phyloP scores from a whole-genome alignment of 495 filamentous ascomycete genomes.

The Staphylotrichum tortipilum region DNA sequence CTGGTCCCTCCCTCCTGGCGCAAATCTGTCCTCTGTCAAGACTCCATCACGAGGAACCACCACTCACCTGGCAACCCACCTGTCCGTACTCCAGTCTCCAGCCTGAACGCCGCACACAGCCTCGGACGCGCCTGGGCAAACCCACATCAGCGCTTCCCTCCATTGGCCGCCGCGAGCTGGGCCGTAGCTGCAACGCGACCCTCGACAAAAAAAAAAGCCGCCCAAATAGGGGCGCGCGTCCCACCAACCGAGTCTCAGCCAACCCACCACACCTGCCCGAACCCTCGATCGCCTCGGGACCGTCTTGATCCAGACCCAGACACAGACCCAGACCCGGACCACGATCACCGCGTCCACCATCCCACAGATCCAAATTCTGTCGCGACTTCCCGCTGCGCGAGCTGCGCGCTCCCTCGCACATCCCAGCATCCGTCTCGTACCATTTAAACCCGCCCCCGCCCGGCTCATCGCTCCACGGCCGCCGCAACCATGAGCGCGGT shows the following conservation, averaged over 20 bases:
- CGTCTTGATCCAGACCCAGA: too few species aligned
- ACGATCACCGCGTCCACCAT: background rate
- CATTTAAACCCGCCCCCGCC: background rate
- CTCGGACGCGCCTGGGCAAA: background rate
- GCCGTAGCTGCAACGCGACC: background rate
- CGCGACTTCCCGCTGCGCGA: background rate
- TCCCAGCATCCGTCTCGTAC: background rate
- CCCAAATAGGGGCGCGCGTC: conserved; percentile 2
- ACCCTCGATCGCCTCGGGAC: too few species aligned
- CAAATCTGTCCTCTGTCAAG: conserved; percentile 1
- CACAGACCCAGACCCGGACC: background rate
- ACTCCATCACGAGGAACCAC: too few species aligned
- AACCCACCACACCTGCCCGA: background rate
- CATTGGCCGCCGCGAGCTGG: conserved; percentile 4
- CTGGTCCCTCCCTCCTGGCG: too few species aligned
- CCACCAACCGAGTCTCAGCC: background rate
- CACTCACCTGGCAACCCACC: too few species aligned
- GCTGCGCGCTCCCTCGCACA: background rate
- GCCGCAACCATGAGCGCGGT: conserved; percentile 43
- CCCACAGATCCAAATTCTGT: background rate
- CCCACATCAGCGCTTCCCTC: background rate
- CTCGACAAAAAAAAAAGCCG: background rate
- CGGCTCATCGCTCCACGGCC: too few species aligned
- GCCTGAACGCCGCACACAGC: too few species aligned
- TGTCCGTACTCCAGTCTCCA: too few species aligned